Base-by-base conservation (phyloP, 345 rosid genomes). In the Punica granatum region DNA sequence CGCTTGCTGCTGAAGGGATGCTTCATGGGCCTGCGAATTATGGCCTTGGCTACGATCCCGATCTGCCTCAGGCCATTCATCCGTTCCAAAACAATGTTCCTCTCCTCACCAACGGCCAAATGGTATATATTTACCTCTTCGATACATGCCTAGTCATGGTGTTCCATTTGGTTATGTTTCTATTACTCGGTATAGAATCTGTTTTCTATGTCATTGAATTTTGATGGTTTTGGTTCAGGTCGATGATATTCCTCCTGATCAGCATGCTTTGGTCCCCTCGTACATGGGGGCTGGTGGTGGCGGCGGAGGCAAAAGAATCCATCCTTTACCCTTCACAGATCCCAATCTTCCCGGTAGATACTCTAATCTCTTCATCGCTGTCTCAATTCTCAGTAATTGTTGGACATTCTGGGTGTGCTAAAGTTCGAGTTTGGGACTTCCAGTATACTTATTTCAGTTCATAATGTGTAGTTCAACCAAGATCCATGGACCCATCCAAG, bases 401-500 rank as follows among this genome's bases (percentile, higher is more conserved):
- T 37, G 41, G 41, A 37, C 41, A n/a, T 37, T 4, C 11, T 37
- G 41, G 41, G 41, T 37, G 41, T 37, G 41, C 41, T 11, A 37
- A 37, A 11, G 34, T 13, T 26, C 61, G 33, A 33, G 8, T 56
- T 56, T 26, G 26, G 19, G 18, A 6, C 26, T 32, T 14, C 36
- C 0, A 7, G 1, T 32, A 18, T 39, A 23, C 9, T 33, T 37
- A 63, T 15, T n/a, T 39, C 9, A 28, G 19, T 63, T n/a, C 31
- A 39, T 34, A 39, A 63, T 39, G 31, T 56, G 60, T 64, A 80
- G 83, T 77, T 60, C 83, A 81, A 75, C 77, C 74, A 33, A 80
- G 83, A 75, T 73, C 80, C 65, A 46, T 81, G 83, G 76, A 79
- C 68, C 80, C 85, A 69, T 78, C 80, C 63, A 81, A 82, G 77